Evolutionary conservation across 345 rosid species (phyloP).

Genomic region (Citrus mangshanensis): DNA sequence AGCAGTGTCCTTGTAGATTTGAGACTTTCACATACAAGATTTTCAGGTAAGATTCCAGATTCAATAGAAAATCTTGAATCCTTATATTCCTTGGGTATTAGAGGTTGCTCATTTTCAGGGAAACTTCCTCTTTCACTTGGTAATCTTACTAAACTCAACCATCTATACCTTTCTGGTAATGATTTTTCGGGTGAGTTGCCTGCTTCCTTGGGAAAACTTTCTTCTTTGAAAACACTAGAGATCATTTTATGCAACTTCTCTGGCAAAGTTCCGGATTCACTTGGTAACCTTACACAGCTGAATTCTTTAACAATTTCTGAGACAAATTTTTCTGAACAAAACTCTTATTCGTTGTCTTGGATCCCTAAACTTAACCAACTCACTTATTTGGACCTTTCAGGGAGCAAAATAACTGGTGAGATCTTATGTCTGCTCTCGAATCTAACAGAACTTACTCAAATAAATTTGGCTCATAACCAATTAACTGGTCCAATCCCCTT

Average conservation of each 20-base stretch:
- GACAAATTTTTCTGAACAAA: not conserved
- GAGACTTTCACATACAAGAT: not conserved
- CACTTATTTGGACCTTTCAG: not conserved
- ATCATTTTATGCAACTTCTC: not conserved
- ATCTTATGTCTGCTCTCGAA: not conserved
- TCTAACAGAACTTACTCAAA: not conserved
- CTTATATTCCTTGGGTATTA: not conserved
- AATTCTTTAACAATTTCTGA: not conserved
- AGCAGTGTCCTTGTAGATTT: not conserved
- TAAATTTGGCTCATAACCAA: not conserved
- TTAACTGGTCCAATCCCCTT: slow-evolving; percentile 18
- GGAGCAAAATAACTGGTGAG: not conserved
- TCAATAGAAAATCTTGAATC: not conserved
- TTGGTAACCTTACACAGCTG: not conserved
- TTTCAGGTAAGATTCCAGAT: not conserved
- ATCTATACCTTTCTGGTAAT: not conserved
- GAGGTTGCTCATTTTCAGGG: not conserved
- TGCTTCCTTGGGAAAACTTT: not conserved
- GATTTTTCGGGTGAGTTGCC: not conserved
- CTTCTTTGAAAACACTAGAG: not conserved
- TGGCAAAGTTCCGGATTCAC: not conserved
- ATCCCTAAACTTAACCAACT: not conserved
- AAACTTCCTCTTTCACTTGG: not conserved
- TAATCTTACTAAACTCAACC: not conserved
- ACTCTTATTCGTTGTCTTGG: not conserved